phyloP scores from a whole-genome alignment of 2,329 filamentous ascomycete genomes.

The Pestalotiopsis sp. region DNA sequence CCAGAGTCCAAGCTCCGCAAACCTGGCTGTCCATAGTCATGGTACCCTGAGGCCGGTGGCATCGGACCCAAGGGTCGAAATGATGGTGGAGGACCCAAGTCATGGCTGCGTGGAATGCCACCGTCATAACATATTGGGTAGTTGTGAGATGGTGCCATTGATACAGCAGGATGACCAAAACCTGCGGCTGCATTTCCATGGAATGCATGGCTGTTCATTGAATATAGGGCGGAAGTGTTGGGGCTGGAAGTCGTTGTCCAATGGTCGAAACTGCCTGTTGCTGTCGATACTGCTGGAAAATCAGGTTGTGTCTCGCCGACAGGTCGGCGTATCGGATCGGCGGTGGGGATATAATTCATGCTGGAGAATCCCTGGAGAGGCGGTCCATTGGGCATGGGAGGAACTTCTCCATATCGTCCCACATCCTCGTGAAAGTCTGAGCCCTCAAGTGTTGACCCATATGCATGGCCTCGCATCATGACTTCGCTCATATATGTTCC shows the following conservation, averaged over 20 bases:
- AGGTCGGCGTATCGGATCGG: constrained; percentile 11
- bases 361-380: constrained; percentile 10
- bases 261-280: not conserved
- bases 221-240: constrained; percentile 1
- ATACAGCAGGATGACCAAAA: not conserved
- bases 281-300: constrained; percentile 1
- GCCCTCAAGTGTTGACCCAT: constrained; percentile 42
- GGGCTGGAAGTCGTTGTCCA: not conserved
- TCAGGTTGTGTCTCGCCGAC: constrained; percentile 1
- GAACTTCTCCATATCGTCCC: constrained; percentile 17
- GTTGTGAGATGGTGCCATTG: constrained; percentile 2
- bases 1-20: not conserved
- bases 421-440: constrained; percentile 43
- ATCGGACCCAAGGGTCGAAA: constrained; percentile 3
- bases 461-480: constrained; percentile 45
- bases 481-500: constrained; percentile 36
- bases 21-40: not conserved
- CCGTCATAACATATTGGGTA: not conserved
- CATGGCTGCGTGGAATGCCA: constrained; percentile 2
- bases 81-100: not conserved
- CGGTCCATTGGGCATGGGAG: not conserved
- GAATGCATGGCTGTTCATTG: not conserved
- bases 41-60: not conserved
- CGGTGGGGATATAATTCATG: constrained; percentile 5
- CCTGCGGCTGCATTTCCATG: not conserved